Percentiles rank a stretch among this genome's conserved stretches.
phyloP scores from a whole-genome alignment of 495 filamentous ascomycete species.

The Cetradonia linearis region DNA sequence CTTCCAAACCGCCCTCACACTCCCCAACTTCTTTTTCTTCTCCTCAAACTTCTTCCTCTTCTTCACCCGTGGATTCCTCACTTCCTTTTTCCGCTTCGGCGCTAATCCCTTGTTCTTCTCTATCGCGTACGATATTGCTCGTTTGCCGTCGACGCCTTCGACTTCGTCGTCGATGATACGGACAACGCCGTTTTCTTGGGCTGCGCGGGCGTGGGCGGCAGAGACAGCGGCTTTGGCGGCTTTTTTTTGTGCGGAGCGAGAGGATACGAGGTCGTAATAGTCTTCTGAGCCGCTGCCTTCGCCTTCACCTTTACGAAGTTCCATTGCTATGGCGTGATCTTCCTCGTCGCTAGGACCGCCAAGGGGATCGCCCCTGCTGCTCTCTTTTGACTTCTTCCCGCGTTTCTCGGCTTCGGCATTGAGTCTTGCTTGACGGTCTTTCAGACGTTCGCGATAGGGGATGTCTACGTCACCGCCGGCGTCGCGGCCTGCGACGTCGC shows the following conservation, averaged over 20 bases:
- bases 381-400: conserved; percentile 50
- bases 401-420: conserved; percentile 79
- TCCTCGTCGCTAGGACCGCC: conserved; percentile 54
- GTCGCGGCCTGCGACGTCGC: conserved; percentile 67
- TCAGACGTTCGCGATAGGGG: conserved; percentile 76
- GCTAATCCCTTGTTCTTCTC: conserved; percentile 95
- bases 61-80: conserved; percentile 92
- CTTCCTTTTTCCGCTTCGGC: conserved; percentile 81
- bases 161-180: conserved; percentile 43
- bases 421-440: conserved; percentile 72
- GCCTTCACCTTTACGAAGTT: conserved; percentile 34
- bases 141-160: conserved; percentile 69
- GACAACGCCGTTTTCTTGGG: conserved; percentile 48
- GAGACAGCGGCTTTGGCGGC: conserved; percentile 55
- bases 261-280: conserved; percentile 82
- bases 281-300: conserved; percentile 50
- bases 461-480: conserved; percentile 88
- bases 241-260: conserved; percentile 59
- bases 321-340: conserved; percentile 34
- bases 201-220: conserved; percentile 42
- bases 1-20: conserved; percentile 71
- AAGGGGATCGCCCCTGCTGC: conserved; percentile 48
- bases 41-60: conserved; percentile 89
- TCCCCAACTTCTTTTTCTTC: conserved; percentile 88
- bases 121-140: conserved; percentile 83